Evolutionary conservation across 202 grass and related monocot species (phyloP).

Genomic region (Musa balbisiana): DNA sequence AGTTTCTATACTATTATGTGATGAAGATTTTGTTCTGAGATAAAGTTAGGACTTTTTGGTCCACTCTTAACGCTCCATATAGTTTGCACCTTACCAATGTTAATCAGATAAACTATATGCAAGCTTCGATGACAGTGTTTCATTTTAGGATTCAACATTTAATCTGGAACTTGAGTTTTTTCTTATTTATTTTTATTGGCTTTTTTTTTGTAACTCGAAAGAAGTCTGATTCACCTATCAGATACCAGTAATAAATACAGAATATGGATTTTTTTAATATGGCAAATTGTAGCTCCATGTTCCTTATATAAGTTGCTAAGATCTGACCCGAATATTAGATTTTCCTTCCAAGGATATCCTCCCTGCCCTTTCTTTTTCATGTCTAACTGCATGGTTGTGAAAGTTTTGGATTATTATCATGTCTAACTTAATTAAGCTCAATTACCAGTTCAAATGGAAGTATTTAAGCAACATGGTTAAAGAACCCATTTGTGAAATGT

Average conservation of each 20-base stretch:
- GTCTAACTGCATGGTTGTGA: neutral
- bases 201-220: neutral
- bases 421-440: neutral
- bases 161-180: neutral
- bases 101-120: no score
- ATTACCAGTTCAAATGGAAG: neutral
- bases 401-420: neutral
- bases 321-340: no score
- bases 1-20: no score
- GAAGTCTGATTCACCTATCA: neutral
- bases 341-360: neutral
- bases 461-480: neutral
- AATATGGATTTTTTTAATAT: neutral
- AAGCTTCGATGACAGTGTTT: no score
- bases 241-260: neutral
- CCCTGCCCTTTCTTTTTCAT: neutral
- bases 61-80: no score
- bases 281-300: neutral
- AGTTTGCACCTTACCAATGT: no score
- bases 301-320: no score
- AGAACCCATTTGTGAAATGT: neutral
- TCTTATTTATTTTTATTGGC: neutral
- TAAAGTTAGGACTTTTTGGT: no score
- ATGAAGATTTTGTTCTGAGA: no score
- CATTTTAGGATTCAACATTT: no score